phyloP scores from a whole-genome alignment of 75 land plant genomes.

The Selaginella tamariscina region DNA sequence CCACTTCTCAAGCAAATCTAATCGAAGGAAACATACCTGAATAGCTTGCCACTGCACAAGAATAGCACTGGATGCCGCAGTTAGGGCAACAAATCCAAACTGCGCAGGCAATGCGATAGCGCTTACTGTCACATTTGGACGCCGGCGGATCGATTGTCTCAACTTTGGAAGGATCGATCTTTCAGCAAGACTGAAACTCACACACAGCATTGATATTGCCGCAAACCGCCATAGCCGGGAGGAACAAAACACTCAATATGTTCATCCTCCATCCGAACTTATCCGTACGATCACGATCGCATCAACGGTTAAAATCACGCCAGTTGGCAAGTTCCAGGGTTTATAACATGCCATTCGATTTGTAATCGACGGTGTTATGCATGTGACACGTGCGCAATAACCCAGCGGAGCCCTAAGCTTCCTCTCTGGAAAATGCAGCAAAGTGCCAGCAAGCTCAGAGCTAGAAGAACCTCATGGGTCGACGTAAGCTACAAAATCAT shows the following conservation, averaged over 20 bases:
- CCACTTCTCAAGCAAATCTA: not conserved
- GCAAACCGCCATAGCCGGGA: too few relatives aligned
- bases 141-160: too few relatives aligned
- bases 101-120: constrained; percentile 16
- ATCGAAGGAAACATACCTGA: constrained; percentile 16
- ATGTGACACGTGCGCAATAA: too few relatives aligned
- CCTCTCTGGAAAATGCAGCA: too few relatives aligned
- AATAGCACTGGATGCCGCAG: constrained; percentile 25
- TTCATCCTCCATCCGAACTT: too few relatives aligned
- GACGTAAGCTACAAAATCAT: not conserved
- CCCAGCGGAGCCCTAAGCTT: too few relatives aligned
- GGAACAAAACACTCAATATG: too few relatives aligned
- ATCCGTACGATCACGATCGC: not conserved
- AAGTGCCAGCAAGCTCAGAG: too few relatives aligned
- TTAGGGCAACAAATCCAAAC: constrained; percentile 28
- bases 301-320: too few relatives aligned
- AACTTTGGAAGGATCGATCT: too few relatives aligned
- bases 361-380: not conserved
- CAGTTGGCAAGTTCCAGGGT: not conserved
- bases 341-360: not conserved
- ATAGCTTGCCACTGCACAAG: constrained; percentile 36
- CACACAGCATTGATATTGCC: too few relatives aligned
- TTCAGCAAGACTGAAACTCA: too few relatives aligned
- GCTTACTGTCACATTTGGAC: not conserved
- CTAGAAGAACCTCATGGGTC: not conserved